A percentile compares a stretch with the other conserved stretches of the same genome.
Evolutionary conservation across 2,329 filamentous ascomycete genomes (phyloP).

Genomic region (Gnomoniopsis sp.): DNA sequence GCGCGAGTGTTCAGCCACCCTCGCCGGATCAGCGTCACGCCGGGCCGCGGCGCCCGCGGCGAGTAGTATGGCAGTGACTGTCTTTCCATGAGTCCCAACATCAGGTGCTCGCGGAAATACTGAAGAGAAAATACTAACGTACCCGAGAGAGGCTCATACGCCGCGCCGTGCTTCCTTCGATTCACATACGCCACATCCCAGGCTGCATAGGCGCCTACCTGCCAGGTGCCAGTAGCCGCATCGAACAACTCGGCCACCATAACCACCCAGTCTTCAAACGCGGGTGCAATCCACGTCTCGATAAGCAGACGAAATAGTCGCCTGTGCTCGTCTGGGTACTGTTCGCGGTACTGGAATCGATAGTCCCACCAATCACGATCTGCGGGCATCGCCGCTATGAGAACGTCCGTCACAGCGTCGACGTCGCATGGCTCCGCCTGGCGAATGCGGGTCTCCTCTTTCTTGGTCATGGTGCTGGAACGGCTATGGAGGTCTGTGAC

Average conservation of each 20-base stretch:
- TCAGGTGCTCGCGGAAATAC: not conserved
- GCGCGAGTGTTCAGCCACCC: not conserved
- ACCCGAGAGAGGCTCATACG: not conserved
- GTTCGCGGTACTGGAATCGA: not conserved
- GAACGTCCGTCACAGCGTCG: slow-evolving; percentile 5
- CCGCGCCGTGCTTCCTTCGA: not conserved
- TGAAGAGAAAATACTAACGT: too few species aligned
- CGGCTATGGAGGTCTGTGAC: too few species aligned
- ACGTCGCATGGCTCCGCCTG: not conserved
- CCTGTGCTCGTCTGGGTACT: slow-evolving; percentile 3
- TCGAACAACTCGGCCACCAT: slow-evolving; percentile 1
- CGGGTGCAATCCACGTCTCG: not conserved
- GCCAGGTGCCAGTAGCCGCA: not conserved
- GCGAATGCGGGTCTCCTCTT: not conserved
- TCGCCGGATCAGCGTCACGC: slow-evolving; percentile 1
- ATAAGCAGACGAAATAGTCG: slow-evolving; percentile 1
- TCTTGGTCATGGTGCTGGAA: not conserved
- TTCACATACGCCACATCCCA: slow-evolving; percentile 9
- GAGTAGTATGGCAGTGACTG: not conserved
- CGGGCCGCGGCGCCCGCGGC: not conserved
- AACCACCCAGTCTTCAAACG: slow-evolving; percentile 1
- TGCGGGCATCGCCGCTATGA: slow-evolving; percentile 4
- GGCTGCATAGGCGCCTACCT: slow-evolving; percentile 1
- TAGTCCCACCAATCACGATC: slow-evolving; percentile 10
- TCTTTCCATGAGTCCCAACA: not conserved